Conservation (phyloP, 768 basidiomycete species). For the Daedaleopsis nitida region DNA sequence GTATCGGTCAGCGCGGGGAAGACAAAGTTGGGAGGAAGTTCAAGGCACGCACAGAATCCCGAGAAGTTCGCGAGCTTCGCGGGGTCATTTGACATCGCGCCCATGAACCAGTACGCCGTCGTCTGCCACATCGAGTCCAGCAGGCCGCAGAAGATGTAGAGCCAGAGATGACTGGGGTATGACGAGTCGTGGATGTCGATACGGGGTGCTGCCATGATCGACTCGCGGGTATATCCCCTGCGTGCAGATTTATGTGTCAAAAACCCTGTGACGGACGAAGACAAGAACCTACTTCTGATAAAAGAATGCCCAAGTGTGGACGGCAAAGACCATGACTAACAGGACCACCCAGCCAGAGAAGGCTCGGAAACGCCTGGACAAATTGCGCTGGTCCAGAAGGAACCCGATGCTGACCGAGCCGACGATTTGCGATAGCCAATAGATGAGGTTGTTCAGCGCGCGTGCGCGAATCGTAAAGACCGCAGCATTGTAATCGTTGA, state of each 20-base stretch:
- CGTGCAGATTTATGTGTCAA: neutral
- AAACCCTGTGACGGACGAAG: neutral
- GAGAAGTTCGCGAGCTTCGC: constrained; percentile 78
- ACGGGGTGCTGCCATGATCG: constrained; percentile 35
- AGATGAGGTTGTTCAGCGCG: constrained; percentile 74
- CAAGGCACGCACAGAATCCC: constrained; percentile 68
- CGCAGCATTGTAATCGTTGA: constrained; percentile 79
- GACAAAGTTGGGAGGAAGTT: neutral
- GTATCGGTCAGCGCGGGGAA: neutral
- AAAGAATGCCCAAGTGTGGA: constrained; percentile 76
- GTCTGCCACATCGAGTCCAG: constrained; percentile 89
- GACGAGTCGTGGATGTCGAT: constrained; percentile 61
- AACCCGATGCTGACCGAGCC: constrained; percentile 73
- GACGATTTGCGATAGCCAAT: constrained; percentile 79
- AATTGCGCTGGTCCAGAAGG: constrained; percentile 58
- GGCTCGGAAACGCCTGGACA: constrained; percentile 69
- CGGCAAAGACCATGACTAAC: constrained; percentile 61
- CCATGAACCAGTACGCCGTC: constrained; percentile 80
- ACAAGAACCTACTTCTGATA: constrained; percentile 25
- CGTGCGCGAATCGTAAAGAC: constrained; percentile 81
- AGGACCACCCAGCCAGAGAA: constrained; percentile 69
- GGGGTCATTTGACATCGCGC: constrained; percentile 83
- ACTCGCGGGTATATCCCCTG: constrained; percentile 61
- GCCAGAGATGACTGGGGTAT: constrained; percentile 57
- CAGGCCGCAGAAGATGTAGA: constrained; percentile 75